Evolutionary conservation across 2,329 filamentous ascomycete genomes (phyloP).

Genomic region (Diaporthe aspalathi): DNA sequence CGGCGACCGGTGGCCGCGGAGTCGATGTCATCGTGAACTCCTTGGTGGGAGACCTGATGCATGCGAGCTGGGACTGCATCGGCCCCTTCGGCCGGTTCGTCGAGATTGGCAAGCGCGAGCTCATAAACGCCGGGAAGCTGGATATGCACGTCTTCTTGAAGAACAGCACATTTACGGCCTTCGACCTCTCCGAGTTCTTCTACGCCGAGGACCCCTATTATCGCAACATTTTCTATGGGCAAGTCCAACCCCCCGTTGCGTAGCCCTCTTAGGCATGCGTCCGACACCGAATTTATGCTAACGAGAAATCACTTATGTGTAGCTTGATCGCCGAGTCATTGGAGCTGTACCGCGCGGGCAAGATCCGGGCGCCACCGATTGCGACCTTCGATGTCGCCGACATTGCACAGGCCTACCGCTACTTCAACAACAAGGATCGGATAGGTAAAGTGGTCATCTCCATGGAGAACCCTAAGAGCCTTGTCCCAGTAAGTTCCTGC

Average conservation of each 20-base stretch:
- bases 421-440: background rate
- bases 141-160: background rate
- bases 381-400: background rate
- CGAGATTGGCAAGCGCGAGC: background rate
- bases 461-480: background rate
- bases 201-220: background rate
- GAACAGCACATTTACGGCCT: background rate
- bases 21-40: background rate
- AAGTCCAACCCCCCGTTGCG: no score
- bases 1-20: background rate
- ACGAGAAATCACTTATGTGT: no score
- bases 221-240: background rate
- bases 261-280: no score
- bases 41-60: background rate
- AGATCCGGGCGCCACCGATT: background rate
- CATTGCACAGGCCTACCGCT: background rate
- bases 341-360: background rate
- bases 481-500: background rate
- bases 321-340: background rate
- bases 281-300: no score
- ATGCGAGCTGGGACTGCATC: background rate
- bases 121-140: background rate
- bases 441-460: background rate
- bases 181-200: background rate
- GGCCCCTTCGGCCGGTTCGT: background rate